Evolutionary conservation across 2,329 filamentous ascomycete genomes (phyloP), one percentile per base, ranked within the genome.

Genomic region (Cladosporium halotolerans): DNA sequence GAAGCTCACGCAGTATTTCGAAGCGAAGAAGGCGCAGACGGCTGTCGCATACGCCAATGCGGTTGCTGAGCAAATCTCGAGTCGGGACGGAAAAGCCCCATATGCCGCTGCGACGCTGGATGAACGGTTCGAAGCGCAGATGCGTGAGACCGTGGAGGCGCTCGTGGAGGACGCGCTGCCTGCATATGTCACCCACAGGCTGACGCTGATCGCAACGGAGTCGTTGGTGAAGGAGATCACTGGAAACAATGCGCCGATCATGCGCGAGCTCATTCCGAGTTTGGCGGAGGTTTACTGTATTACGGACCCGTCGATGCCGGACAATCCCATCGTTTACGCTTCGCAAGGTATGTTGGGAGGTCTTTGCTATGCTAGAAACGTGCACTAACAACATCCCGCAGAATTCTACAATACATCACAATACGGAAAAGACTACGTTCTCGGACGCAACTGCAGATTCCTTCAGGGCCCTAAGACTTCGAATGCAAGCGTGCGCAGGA

Each of bases 241-340:
- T 5, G 71, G 72, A 18, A 68, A 68, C 45, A 68, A 63, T 47
- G 65, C 67, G 40, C 70, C 72, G 2, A 57, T 72, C 9, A 70
- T 72, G 67, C 62, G 63, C 9, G 69, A 73, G 40, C 55, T 73
- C 40, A 68, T 74, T 2, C 67, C 68, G 1, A 71, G 69, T 34
- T 53, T 76, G 33, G 73, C 72, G 31, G 73, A 75, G 56, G 71
- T 74, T 2, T 76, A 74, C 55, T 76, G 73, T 52, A 62, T 76
- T 6, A 69, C 70, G 2, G 73, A 75, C 59, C 73, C 73, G 9
- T 69, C 67, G 13, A 57, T 71, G 33, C 62, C 65, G 9, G 73
- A 75, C 57, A 74, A 74, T 55, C 72, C 72, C 2, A 74, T 75
- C 52, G 68, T 75, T 2, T 75, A 73, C 58, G 72, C 72, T 32